Base-by-base conservation (phyloP, 108 stramenopile genomes). In the Cyclostephanos tholiformis region DNA sequence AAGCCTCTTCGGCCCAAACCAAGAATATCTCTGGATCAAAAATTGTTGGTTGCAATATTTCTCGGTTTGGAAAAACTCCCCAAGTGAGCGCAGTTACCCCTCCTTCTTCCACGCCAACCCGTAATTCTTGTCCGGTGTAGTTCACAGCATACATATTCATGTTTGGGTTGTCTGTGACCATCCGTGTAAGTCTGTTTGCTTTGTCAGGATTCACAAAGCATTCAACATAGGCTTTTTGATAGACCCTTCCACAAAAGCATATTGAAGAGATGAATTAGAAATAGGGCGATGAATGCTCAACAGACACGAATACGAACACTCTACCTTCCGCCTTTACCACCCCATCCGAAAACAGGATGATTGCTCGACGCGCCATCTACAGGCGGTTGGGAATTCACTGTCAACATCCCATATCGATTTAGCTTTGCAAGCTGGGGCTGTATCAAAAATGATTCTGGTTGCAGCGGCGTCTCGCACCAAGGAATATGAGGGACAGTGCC, bases 221-320 rank as follows among this genome's bases (percentile, higher is more conserved):
- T 84, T 99, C 98, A 62, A 94, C 89, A 82, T 99, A 99, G 5
- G 93, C 97, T 80, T 97, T 97, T 77, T 99, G 98, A 75, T 99
- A 99, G 41, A 97, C 96, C 41, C 87, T 83, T 29, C 13, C 44
- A 46, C 41, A 46, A 46, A 46, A 46, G 44, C 44, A 46, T 46
- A 2, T 16, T 16, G 16, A 46, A 2, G 16, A 46, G 44, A 46
- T 14, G 44, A 14, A 14, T 46, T 17, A 16, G 14, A 14, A 14
- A 3, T 16, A 46, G 44, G 16, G 16, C 44, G 44, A 46, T 46
- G 44, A 16, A 4, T 46, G 44, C 16, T 46, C 44, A 12, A 16
- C 2, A 0, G 44, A 46, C 13, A 46, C 13, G 3, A 17, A 17
- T 0, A 16, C 13, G 3, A 46, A 3, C 44, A 46, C 44, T 14